Base-by-base conservation (phyloP, 1,284 basidiomycete genomes). In the Apiotrichum veenhuisii region DNA sequence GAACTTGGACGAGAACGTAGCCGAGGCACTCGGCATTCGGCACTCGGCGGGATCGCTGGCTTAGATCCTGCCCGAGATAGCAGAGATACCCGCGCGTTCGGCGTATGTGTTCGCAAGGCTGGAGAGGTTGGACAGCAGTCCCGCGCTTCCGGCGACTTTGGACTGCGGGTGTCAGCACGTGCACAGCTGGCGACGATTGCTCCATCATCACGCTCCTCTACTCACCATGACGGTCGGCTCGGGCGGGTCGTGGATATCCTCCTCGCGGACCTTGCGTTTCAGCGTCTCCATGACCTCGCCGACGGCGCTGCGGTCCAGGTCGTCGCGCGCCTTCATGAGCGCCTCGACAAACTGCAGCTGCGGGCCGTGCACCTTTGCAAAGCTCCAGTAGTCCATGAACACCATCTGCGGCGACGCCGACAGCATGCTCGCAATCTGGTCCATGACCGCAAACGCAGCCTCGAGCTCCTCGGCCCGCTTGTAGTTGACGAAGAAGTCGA, bases 351-450 rank as follows among this genome's bases (percentile, higher is more conserved):
- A 98, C 3, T 84, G 81, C 34, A 98, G 82, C 66, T 95, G 94
- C 15, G 95, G 91, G 3, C 96, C 95, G 74, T 97, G 89, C 18
- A 88, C 84, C 69, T 93, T 91, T n/a, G 94, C 95, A 75, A 99
- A 98, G 14, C 85, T 83, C 89, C 90, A 92, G 76, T 87, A 98
- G 23, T 95, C 94, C 59, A 98, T 80, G 80, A 98, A 97, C 3
- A 90, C 87, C 80, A 98, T 87, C 63, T 91, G 90, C 73, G 90
- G 87, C 33, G 89, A 91, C 1, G 94, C 91, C 57, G 90, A 88
- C 33, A 98, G 78, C 74, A 99, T 83, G 7, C 86, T 83, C 14
- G 93, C 80, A 41, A 95, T 84, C 80, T 87, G 82, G 70, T 97
- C 89, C 56, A 98, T 78, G 46, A 98, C 86, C 68, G 93, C 88